Base-by-base conservation (phyloP, 768 basidiomycete species). In the Amanita muscaria region DNA sequence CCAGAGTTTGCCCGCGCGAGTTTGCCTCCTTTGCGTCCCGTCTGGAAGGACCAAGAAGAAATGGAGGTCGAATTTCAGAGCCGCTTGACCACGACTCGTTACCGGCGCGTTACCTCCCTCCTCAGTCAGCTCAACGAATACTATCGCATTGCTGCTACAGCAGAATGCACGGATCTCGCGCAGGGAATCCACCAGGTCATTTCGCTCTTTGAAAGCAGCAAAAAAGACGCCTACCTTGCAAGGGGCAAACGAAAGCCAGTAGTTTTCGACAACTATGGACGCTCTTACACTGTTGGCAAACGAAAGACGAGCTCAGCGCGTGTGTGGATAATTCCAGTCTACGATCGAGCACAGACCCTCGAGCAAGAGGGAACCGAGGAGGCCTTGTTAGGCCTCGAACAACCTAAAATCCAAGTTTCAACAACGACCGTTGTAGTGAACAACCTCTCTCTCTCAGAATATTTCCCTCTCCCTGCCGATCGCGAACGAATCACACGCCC, bases 271-370 rank as follows among this genome's bases (percentile, higher is more conserved):
- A 66, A 73, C 35, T 73, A 74, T 45, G 89, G 90, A n/a, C 72
- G 93, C 47, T 80, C 83, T n/a, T 88, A 89, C 57, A 87, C 87
- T 0, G 57, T 85, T 39, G 93, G 93, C 30, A 76, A 79, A 63
- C 74, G 93, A 52, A 98, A 98, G 65, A 89, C 89, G 48, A 88
- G 87, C 53, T 69, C 83, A 1, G 91, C 93, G 27, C 76, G 89
- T 30, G 91, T 93, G 7, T 98, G 93, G 93, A 84, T 94, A 69
- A 85, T 96, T 49, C 77, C 82, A 25, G 74, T 76, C 19, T 64
- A 71, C 44, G 41, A 49, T 15, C 31, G 15, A 31, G 3, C 52
- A 6, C 40, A 51, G 33, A n/a, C 19, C 7, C 8, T 6, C 19
- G 10, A 51, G 29, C n/a, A 31, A 25, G 45, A 54, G 30, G 43